These are phyloP conservation scores for Basipetospora chlamydospora DNA, from an alignment of 2,329 filamentous ascomycete species.

Conservation along the genomic window DNA sequence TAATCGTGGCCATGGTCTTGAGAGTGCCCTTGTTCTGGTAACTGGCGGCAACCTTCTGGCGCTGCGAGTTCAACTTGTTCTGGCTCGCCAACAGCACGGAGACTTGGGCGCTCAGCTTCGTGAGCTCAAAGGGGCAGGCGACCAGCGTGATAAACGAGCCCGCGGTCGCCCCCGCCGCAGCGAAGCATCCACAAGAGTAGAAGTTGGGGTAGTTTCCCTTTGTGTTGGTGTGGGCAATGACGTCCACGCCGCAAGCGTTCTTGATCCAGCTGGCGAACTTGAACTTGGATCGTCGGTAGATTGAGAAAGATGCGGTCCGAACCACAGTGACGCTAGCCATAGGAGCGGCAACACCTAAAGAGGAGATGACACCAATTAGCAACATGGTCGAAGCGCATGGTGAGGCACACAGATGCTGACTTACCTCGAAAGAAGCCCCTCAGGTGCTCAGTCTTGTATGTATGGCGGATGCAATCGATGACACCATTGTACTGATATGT, in stretches of 20 bases:
- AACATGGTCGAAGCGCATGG: too few relatives aligned
- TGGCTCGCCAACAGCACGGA: constrained; percentile 55
- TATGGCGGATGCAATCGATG: constrained; percentile 58
- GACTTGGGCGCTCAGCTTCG: constrained; percentile 78
- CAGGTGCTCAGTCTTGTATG: constrained; percentile 59
- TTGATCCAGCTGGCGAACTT: constrained; percentile 57
- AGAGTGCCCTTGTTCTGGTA: constrained; percentile 68
- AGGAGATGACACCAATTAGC: background rate
- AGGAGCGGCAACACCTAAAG: constrained; percentile 59
- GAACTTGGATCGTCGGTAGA: constrained; percentile 68
- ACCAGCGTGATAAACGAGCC: constrained; percentile 68
- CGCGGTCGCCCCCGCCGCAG: constrained; percentile 61
- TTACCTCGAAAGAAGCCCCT: constrained; percentile 70
- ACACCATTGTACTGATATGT: constrained; percentile 68
- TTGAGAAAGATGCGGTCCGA: constrained; percentile 63
- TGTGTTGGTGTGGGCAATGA: constrained; percentile 57
- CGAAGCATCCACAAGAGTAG: constrained; percentile 63
- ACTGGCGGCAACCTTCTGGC: constrained; percentile 47
- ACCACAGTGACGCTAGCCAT: constrained; percentile 66
- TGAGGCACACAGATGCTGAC: constrained; percentile 11
- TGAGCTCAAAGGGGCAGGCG: constrained; percentile 78
- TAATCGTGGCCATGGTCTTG: constrained; percentile 61
- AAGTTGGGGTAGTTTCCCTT: constrained; percentile 56
- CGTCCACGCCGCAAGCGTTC: constrained; percentile 51
- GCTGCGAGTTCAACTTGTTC: constrained; percentile 25